Percentiles rank a stretch among this genome's conserved stretches.
phyloP scores from a whole-genome alignment of 768 basidiomycete species.

The Russula vinacea region DNA sequence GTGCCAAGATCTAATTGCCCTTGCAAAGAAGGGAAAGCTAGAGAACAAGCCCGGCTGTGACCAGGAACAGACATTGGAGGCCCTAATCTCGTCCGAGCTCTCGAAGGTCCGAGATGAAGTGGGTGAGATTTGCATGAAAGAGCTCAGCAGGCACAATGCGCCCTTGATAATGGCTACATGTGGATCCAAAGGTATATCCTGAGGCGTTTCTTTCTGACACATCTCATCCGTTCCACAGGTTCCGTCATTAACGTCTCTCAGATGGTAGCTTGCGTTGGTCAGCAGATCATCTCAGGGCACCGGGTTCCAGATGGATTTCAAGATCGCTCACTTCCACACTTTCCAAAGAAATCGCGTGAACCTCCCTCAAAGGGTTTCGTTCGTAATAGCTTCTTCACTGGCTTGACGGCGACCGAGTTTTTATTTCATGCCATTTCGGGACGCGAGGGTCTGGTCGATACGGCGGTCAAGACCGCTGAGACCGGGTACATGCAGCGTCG shows the following conservation, averaged over 20 bases:
- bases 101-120: constrained; percentile 96
- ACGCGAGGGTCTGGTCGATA: constrained; percentile 97
- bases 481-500: constrained; percentile 99
- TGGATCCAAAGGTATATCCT: constrained; percentile 83
- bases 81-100: constrained; percentile 88
- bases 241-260: constrained; percentile 99
- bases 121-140: constrained; percentile 96
- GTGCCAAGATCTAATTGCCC: constrained; percentile 82
- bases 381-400: constrained; percentile 93
- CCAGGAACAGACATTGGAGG: constrained; percentile 95
- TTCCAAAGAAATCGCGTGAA: constrained; percentile 93
- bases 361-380: constrained; percentile 99
- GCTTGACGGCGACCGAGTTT: constrained; percentile 91
- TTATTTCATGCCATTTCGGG: constrained; percentile 99
- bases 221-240: constrained; percentile 48
- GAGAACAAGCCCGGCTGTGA: constrained; percentile 98
- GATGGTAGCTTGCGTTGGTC: constrained; percentile 99
- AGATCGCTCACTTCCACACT: constrained; percentile 98
- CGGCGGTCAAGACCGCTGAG: constrained; percentile 99
- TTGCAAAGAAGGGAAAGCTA: constrained; percentile 85
- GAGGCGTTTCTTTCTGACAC: not conserved
- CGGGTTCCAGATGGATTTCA: constrained; percentile 99
- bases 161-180: constrained; percentile 99
- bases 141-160: constrained; percentile 95
- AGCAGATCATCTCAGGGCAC: constrained; percentile 96